Conservation (phyloP, 2,329 filamentous ascomycete genomes). For the Helicocarpus griseus region DNA sequence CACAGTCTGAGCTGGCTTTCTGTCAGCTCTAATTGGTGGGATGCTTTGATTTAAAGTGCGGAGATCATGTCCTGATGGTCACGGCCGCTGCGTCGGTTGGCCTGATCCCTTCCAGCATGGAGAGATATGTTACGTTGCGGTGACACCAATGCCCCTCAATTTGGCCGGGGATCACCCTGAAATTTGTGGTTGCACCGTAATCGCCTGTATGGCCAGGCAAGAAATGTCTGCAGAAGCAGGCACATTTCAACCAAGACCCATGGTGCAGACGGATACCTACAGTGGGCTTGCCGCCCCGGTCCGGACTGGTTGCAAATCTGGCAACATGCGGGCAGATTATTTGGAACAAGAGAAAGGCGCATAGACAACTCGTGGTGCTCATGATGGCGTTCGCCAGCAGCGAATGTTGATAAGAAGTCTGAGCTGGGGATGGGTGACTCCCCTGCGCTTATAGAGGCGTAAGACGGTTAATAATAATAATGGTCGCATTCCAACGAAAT, state of each 20-base stretch:
- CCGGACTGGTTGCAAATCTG: too few species aligned
- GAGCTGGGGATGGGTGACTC: too few species aligned
- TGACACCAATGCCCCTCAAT: not conserved
- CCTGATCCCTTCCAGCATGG: not conserved
- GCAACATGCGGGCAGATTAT: not conserved
- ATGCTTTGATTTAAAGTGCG: not conserved
- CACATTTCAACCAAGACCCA: not conserved
- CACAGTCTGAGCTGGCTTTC: too few species aligned
- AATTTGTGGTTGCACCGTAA: not conserved
- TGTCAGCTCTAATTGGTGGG: not conserved
- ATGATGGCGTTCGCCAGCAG: too few species aligned
- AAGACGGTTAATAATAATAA: too few species aligned
- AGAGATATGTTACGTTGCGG: not conserved
- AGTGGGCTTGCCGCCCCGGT: too few species aligned
- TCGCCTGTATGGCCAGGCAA: not conserved
- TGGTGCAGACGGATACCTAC: not conserved
- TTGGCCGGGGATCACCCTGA: not conserved
- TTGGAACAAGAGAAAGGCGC: too few species aligned
- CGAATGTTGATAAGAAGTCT: too few species aligned
- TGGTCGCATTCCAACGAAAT: too few species aligned
- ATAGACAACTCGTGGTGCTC: too few species aligned
- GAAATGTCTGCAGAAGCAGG: constrained; percentile 1
- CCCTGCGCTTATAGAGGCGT: too few species aligned
- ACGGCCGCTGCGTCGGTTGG: not conserved
- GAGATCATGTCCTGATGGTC: not conserved